Percentiles rank a stretch among this genome's conserved stretches.
Evolutionary conservation across 1,139 yeast species (phyloP).

Genomic region (Zhuliangozyma blackwelliae): DNA sequence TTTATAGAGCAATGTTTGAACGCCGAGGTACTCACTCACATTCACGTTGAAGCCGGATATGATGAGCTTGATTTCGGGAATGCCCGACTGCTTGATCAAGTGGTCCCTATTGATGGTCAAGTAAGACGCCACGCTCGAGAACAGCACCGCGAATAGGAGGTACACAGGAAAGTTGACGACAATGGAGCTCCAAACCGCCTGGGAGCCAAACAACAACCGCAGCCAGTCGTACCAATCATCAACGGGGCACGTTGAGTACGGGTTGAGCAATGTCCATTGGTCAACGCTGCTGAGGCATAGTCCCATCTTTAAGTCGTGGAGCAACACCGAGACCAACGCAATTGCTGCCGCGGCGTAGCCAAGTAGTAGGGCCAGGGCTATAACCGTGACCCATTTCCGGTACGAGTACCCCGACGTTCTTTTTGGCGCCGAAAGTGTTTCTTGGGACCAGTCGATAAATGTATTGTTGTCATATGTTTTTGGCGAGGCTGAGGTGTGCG

Average conservation of each 20-base stretch:
- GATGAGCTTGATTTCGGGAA: constrained; percentile 62
- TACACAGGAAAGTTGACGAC: constrained; percentile 39
- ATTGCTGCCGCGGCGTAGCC: constrained; percentile 59
- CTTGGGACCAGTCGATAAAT: constrained; percentile 33
- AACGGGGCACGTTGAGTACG: constrained; percentile 43
- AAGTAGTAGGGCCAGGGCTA: constrained; percentile 49
- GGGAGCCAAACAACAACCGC: constrained; percentile 21
- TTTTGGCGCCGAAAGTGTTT: constrained; percentile 14
- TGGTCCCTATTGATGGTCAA: constrained; percentile 34
- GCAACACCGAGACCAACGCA: constrained; percentile 59
- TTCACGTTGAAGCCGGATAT: constrained; percentile 55
- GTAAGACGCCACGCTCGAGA: constrained; percentile 26
- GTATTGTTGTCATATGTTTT: constrained; percentile 27
- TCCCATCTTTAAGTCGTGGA: constrained; percentile 57
- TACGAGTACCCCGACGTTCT: constrained; percentile 1
- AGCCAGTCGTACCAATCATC: constrained; percentile 44
- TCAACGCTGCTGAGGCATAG: constrained; percentile 34
- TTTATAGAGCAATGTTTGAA: constrained; percentile 46
- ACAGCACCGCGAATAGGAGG: constrained; percentile 23
- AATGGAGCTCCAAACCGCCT: constrained; percentile 14
- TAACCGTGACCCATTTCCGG: constrained; percentile 57
- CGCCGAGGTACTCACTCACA: constrained; percentile 42
- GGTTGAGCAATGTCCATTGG: constrained; percentile 41
- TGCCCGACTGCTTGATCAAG: constrained; percentile 58
- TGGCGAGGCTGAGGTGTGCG: background rate